Evolutionary conservation across 1,139 yeast species (phyloP).

Genomic region (Candida albicans): DNA sequence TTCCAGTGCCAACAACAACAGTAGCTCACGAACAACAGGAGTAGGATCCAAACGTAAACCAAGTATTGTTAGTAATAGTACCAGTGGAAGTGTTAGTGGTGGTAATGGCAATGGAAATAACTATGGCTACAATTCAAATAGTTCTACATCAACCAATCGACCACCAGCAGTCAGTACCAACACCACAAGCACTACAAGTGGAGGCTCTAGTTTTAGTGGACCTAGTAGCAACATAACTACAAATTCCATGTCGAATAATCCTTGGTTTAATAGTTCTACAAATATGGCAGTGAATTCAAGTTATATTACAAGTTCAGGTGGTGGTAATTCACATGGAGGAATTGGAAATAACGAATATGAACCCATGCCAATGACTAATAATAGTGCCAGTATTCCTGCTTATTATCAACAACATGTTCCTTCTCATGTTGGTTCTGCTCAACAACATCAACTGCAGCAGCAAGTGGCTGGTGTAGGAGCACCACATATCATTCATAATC

Average conservation of each 20-base stretch:
- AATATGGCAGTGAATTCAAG: not conserved
- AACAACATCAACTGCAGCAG: too few relatives aligned
- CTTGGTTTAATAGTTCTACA: not conserved
- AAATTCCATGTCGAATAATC: not conserved
- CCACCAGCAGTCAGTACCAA: too few relatives aligned
- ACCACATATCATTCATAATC: too few relatives aligned
- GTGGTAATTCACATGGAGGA: not conserved
- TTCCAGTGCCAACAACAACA: not conserved
- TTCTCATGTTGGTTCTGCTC: too few relatives aligned
- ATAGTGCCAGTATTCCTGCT: not conserved
- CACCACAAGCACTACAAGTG: too few relatives aligned
- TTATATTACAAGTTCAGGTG: not conserved
- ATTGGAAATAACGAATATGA: not conserved
- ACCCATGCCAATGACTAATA: not conserved
- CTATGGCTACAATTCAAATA: too few relatives aligned
- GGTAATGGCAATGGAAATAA: too few relatives aligned
- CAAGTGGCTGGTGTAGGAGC: too few relatives aligned
- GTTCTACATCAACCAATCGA: too few relatives aligned
- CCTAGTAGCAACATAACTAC: not conserved
- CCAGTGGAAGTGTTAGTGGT: not conserved
- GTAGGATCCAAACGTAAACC: not conserved
- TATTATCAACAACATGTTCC: not conserved
- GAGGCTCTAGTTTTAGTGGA: conserved; percentile 10
- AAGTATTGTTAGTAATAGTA: not conserved
- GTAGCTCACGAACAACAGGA: not conserved